phyloP scores from a whole-genome alignment of 2,329 filamentous ascomycete genomes.

The Clarireedia paspali region DNA sequence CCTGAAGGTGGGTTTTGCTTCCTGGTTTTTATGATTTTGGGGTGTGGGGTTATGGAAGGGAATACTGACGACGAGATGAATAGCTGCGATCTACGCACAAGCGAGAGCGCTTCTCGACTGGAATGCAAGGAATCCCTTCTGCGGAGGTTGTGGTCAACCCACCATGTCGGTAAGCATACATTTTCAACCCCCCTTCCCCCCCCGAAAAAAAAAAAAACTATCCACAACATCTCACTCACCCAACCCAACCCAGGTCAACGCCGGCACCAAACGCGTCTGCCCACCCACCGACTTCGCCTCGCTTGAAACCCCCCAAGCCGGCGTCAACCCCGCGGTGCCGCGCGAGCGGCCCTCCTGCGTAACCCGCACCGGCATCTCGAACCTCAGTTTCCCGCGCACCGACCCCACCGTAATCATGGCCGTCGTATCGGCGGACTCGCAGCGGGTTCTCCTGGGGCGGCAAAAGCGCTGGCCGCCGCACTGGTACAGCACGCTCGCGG shows the following conservation, averaged over 20 bases:
- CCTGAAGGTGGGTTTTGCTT: slow-evolving; percentile 36
- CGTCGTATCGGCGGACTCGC: slow-evolving; percentile 72
- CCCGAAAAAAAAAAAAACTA: neutral
- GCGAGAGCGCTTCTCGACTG: slow-evolving; percentile 85
- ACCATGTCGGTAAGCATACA: slow-evolving; percentile 56
- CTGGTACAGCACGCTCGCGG: slow-evolving; percentile 86
- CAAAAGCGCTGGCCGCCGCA: slow-evolving; percentile 73
- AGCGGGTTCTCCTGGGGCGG: slow-evolving; percentile 64
- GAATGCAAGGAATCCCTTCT: slow-evolving; percentile 90
- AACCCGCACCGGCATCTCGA: slow-evolving; percentile 79
- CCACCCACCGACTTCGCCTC: slow-evolving; percentile 57
- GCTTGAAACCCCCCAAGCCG: slow-evolving; percentile 31
- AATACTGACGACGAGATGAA: too few species aligned
- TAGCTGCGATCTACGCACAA: slow-evolving; percentile 86
- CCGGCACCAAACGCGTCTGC: slow-evolving; percentile 73
- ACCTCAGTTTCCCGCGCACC: slow-evolving; percentile 84
- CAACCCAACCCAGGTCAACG: slow-evolving; percentile 37
- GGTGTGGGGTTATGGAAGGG: neutral
- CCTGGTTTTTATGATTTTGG: neutral
- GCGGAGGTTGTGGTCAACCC: slow-evolving; percentile 75
- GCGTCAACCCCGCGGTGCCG: slow-evolving; percentile 33
- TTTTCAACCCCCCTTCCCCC: neutral
- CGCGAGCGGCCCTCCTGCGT: slow-evolving; percentile 61
- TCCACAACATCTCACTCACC: neutral
- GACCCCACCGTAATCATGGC: slow-evolving; percentile 87